Base-by-base conservation (phyloP, 768 basidiomycete species). In the Tulasnella sp. region DNA sequence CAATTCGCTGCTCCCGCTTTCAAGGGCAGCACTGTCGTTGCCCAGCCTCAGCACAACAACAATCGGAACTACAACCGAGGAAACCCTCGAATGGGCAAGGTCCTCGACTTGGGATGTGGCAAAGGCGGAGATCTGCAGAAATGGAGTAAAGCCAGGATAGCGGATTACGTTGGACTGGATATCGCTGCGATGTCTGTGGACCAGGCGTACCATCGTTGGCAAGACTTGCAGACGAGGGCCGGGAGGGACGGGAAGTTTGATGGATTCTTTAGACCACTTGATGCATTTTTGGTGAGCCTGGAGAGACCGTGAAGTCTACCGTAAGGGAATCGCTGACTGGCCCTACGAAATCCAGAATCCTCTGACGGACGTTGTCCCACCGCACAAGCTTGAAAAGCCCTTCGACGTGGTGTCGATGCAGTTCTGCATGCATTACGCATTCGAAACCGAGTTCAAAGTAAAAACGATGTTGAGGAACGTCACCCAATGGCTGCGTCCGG, bases 371-470 rank as follows among this genome's bases (percentile, higher is more conserved):
- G 88, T 83, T n/a, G 86, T 98, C 65, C 80, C 89, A 3, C 86
- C 86, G 1, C 83, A 84, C 19, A 81, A 84, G 74, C 84, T 92
- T 32, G 82, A 81, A 0, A 83, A 85, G 36, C 89, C 89, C 5
- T 97, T 97, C 78, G 97, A 98, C 77, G 92, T 94, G 72, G 94
- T 98, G 5, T 92, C 94, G 2, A 93, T 98, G 94, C 97, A 99
- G 79, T 99, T 99, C 79, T 98, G 97, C 80, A 98, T 99, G 92
- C 97, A 99, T 79, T 98, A 99, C 78, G 97, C 97, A 8, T 98
- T 99, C 79, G 95, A 98, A 80, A 90, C 86, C n/a, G 86, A 88
- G 36, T 83, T 86, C 73, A 97, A 97, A 78, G 91, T 89, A 32
- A 86, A 92, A 37, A 90, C 88, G 79, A 97, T 99, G 97, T 87